Evolutionary conservation across 2,329 filamentous ascomycete species (phyloP).

Genomic region (Tolypocladium album): DNA sequence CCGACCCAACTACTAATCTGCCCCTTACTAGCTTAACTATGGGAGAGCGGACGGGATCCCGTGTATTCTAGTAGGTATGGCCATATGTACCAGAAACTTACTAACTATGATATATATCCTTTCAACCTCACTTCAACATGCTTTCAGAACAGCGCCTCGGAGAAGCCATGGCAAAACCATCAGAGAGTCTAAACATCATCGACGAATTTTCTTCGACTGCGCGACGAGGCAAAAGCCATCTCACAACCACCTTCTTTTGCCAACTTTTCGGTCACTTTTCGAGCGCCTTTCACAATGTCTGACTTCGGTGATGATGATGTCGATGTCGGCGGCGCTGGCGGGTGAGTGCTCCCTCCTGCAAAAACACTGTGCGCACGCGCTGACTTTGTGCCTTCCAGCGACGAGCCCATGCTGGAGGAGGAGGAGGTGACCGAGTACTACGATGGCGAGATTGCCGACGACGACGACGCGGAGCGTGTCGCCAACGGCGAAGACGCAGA

Average conservation of each 20-base stretch:
- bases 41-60: too few species aligned
- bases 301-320: conserved; percentile 60
- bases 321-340: conserved; percentile 45
- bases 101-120: too few species aligned
- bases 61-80: too few species aligned
- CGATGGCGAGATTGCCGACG: conserved; percentile 42
- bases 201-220: background rate
- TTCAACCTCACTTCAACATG: too few species aligned
- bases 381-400: conserved; percentile 31
- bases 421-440: conserved; percentile 52
- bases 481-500: conserved; percentile 46
- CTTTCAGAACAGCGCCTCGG: conserved; percentile 7
- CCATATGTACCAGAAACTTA: too few species aligned
- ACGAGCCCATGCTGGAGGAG: conserved; percentile 63
- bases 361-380: conserved; percentile 9
- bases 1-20: too few species aligned
- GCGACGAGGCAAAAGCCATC: background rate
- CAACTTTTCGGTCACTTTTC: background rate
- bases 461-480: conserved; percentile 38
- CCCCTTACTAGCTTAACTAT: too few species aligned
- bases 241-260: background rate
- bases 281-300: conserved; percentile 43
- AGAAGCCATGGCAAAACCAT: conserved; percentile 19
- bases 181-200: conserved; percentile 6
- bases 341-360: conserved; percentile 29